A percentile compares a stretch with the other conserved stretches of the same genome.
These are phyloP conservation scores for Arthrinium puccinioides DNA, from an alignment of 2,329 filamentous ascomycete genomes.

Conservation along the genomic window DNA sequence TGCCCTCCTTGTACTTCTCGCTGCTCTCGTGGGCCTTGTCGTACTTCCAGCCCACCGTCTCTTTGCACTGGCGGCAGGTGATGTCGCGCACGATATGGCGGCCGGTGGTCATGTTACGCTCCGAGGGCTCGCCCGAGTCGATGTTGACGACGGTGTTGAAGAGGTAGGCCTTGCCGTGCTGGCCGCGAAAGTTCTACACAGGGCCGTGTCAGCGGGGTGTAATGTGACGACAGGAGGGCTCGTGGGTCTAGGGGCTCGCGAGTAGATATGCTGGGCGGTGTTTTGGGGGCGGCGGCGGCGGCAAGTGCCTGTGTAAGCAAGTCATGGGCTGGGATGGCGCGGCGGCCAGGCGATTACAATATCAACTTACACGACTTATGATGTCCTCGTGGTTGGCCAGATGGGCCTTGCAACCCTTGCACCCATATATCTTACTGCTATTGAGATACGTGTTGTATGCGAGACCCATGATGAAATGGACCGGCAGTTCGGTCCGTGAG, in stretches of 20 bases:
- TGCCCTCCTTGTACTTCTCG: slow-evolving; percentile 99
- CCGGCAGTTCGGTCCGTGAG: too few species aligned
- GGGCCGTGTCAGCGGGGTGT: too few species aligned
- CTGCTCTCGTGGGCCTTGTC: slow-evolving; percentile 88
- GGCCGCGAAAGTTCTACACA: slow-evolving; percentile 85
- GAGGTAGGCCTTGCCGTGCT: slow-evolving; percentile 96
- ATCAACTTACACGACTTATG: slow-evolving; percentile 70
- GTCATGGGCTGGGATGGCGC: too few species aligned
- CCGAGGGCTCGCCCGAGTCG: slow-evolving; percentile 72
- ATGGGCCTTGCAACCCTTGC: slow-evolving; percentile 92
- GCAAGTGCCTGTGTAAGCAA: too few species aligned
- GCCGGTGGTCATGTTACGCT: slow-evolving; percentile 97
- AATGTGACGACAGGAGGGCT: too few species aligned
- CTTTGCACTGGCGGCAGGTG: slow-evolving; percentile 80
- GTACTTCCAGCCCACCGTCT: slow-evolving; percentile 97
- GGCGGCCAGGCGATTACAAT: background rate
- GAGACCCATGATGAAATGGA: slow-evolving; percentile 66
- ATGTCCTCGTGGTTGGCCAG: slow-evolving; percentile 94
- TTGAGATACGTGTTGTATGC: slow-evolving; percentile 88
- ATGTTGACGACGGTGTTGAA: slow-evolving; percentile 94
- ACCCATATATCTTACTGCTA: slow-evolving; percentile 82
- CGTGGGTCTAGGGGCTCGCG: too few species aligned
- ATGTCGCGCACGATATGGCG: slow-evolving; percentile 93
- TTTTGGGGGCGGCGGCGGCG: too few species aligned
- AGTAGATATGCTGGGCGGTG: too few species aligned